A percentile compares a stretch with the other conserved stretches of the same genome.
phyloP scores from a whole-genome alignment of 805 yeast species.

The Zygotorulaspora chibaensis region DNA sequence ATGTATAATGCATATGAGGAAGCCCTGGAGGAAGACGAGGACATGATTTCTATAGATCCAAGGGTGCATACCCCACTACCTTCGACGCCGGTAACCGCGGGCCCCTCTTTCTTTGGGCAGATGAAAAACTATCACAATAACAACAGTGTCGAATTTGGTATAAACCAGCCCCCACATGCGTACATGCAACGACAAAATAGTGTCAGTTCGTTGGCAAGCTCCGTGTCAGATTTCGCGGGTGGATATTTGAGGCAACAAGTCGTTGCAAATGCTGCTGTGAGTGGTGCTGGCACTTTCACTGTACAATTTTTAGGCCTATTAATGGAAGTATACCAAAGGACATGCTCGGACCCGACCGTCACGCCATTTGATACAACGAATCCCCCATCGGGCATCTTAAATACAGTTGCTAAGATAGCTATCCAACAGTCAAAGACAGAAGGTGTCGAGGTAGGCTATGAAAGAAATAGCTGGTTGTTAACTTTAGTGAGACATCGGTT shows the following conservation, averaged over 20 bases:
- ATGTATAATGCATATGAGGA: conserved; percentile 5
- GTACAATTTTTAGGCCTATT: conserved; percentile 44
- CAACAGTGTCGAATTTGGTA: not conserved
- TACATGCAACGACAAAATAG: conserved; percentile 26
- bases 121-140: not conserved
- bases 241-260: conserved; percentile 10
- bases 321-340: conserved; percentile 43
- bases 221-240: conserved; percentile 25
- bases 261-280: conserved; percentile 10
- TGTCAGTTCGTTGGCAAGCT: conserved; percentile 29
- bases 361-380: conserved; percentile 64
- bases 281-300: conserved; percentile 24
- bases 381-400: conserved; percentile 66
- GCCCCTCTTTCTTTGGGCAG: not conserved
- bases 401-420: conserved; percentile 55
- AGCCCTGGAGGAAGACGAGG: conserved; percentile 8
- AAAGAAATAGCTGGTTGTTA: conserved; percentile 37
- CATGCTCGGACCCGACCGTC: conserved; percentile 52
- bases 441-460: conserved; percentile 38
- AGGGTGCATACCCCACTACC: conserved; percentile 13
- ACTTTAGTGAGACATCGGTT: conserved; percentile 39
- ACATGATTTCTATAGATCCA: conserved; percentile 13
- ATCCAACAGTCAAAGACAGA: conserved; percentile 36
- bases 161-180: conserved; percentile 14
- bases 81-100: conserved; percentile 9